Conservation (phyloP, 257 asterid species). For the Echites panduratus region DNA sequence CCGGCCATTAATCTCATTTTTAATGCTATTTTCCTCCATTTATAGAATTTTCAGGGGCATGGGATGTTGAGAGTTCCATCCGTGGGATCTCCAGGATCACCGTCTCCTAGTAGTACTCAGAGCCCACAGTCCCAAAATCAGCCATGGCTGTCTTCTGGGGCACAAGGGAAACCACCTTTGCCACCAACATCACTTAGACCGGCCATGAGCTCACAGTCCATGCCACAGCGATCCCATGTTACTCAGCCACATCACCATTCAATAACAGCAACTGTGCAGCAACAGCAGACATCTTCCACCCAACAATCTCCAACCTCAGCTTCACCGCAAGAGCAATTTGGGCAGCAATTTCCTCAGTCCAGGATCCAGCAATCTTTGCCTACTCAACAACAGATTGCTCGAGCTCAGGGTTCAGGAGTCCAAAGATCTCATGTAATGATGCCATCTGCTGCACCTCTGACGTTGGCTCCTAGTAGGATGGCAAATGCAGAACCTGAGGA, state of each 20-base stretch:
- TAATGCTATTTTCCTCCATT: slow-evolving; percentile 11
- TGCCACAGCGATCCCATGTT: slow-evolving; percentile 60
- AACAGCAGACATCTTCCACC: slow-evolving; percentile 36
- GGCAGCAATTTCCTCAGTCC: slow-evolving; percentile 48
- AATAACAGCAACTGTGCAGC: slow-evolving; percentile 40
- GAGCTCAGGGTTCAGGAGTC: slow-evolving; percentile 54
- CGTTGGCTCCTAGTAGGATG: slow-evolving; percentile 36
- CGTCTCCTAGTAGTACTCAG: slow-evolving; percentile 52
- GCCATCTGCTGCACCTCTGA: slow-evolving; percentile 36
- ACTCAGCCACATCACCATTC: slow-evolving; percentile 53
- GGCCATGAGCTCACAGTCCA: slow-evolving; percentile 49
- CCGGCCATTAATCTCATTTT: background rate
- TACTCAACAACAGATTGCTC: slow-evolving; percentile 54
- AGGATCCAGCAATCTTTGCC: slow-evolving; percentile 54
- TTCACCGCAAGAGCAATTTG: slow-evolving; percentile 52
- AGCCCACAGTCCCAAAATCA: slow-evolving; percentile 54
- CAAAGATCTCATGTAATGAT: slow-evolving; percentile 50
- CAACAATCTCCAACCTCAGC: slow-evolving; percentile 45
- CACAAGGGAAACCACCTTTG: slow-evolving; percentile 72
- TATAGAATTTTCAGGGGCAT: slow-evolving; percentile 71
- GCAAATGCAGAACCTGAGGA: slow-evolving; percentile 52
- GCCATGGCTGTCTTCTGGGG: slow-evolving; percentile 75
- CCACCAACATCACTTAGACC: slow-evolving; percentile 67
- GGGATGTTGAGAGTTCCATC: slow-evolving; percentile 66
- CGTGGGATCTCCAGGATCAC: slow-evolving; percentile 49